A percentile compares a stretch with the other conserved stretches of the same genome.
These are phyloP conservation scores for Blastobotrys raffinosifermentans DNA, from an alignment of 1,139 yeast genomes.

Conservation along the genomic window DNA sequence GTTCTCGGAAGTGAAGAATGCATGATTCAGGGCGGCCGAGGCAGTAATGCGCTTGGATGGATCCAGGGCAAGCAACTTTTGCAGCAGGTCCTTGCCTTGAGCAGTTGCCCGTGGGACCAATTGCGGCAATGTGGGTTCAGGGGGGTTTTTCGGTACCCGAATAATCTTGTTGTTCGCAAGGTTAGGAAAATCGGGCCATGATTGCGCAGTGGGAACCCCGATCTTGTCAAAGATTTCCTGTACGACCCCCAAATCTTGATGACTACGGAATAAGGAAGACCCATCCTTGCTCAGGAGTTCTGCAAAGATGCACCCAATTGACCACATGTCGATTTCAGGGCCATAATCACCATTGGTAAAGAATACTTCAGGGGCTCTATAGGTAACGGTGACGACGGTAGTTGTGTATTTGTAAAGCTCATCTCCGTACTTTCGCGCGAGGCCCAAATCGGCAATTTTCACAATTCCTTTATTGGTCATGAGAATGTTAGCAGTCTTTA, in stretches of 20 bases:
- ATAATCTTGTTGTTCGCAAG: conserved; percentile 20
- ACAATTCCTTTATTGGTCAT: conserved; percentile 47
- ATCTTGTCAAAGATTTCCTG: conserved; percentile 73
- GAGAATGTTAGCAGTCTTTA: conserved; percentile 61
- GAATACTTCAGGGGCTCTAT: conserved; percentile 95
- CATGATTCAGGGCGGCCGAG: conserved; percentile 52
- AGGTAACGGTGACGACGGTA: conserved; percentile 52
- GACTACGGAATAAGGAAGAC: conserved; percentile 75
- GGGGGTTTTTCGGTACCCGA: conserved; percentile 11
- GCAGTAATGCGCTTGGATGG: conserved; percentile 63
- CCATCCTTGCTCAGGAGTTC: conserved; percentile 84
- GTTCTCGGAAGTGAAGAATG: conserved; percentile 62
- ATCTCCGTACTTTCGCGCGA: conserved; percentile 27
- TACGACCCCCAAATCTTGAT: conserved; percentile 87
- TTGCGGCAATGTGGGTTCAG: conserved; percentile 3
- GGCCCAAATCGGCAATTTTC: conserved; percentile 57
- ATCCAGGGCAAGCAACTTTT: conserved; percentile 53
- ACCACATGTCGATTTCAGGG: conserved; percentile 93
- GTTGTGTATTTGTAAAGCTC: conserved; percentile 20
- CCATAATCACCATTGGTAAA: conserved; percentile 69
- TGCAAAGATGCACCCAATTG: conserved; percentile 92
- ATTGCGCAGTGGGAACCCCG: conserved; percentile 83
- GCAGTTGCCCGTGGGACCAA: conserved; percentile 37
- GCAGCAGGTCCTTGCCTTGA: conserved; percentile 59
- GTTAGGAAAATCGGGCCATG: conserved; percentile 32